Conservation (phyloP, 768 basidiomycete genomes). For the Piloderma croceum region DNA sequence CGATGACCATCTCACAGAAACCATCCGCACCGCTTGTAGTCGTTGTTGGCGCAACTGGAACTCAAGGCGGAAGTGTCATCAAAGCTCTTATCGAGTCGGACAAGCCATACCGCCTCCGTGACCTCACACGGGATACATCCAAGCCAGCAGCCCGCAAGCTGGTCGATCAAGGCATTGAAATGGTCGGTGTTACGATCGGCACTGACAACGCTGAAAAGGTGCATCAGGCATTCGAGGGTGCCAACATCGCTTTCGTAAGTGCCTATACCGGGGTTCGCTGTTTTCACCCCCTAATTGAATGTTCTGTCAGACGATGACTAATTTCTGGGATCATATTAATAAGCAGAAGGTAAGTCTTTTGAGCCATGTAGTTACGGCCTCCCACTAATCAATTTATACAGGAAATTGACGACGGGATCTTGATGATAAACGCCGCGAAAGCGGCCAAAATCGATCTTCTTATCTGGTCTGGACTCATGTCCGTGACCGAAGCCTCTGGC, state of each 20-base stretch:
- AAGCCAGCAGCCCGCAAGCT: constrained; percentile 6
- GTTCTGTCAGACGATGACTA: constrained; percentile 3
- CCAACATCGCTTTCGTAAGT: constrained; percentile 10
- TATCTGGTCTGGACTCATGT: constrained; percentile 10
- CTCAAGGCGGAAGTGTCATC: constrained; percentile 7
- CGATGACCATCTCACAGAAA: constrained; percentile 12
- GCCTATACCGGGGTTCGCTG: background rate
- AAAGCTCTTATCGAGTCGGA: constrained; percentile 8
- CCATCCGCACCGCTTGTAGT: constrained; percentile 8
- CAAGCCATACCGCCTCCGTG: constrained; percentile 7
- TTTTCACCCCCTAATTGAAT: background rate
- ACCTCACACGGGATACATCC: constrained; percentile 5
- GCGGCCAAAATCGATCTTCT: constrained; percentile 6
- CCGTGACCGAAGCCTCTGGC: constrained; percentile 5
- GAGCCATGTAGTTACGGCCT: background rate
- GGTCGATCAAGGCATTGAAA: constrained; percentile 7
- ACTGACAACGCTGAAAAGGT: constrained; percentile 5
- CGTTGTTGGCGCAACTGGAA: constrained; percentile 9
- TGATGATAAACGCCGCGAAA: constrained; percentile 7
- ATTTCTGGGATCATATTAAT: constrained; percentile 10
- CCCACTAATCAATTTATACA: background rate
- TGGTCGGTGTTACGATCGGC: constrained; percentile 7
- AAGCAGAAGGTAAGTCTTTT: constrained; percentile 5
- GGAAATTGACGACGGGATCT: constrained; percentile 10
- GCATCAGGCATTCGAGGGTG: constrained; percentile 6